Percentiles rank a stretch among this genome's conserved stretches.
Evolutionary conservation across 306 rosid species (phyloP).

Genomic region (Albizia julibrissin): DNA sequence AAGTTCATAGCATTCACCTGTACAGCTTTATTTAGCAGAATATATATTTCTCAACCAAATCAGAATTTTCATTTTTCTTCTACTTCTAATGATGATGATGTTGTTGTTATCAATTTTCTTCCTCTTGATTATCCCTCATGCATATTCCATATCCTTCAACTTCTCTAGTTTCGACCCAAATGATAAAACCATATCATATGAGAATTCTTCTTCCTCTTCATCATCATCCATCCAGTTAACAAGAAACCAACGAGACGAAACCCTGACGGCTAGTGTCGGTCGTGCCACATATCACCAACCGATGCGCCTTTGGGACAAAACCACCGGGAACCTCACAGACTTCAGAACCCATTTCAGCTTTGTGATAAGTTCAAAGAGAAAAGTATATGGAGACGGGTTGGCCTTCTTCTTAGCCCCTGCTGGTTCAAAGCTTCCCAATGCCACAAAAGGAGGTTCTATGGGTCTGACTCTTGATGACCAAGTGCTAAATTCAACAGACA

Average conservation of each 20-base stretch:
- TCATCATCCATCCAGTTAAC: conserved; percentile 29
- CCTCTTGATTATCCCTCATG: conserved; percentile 30
- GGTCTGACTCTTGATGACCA: background rate
- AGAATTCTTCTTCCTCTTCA: background rate
- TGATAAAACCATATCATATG: background rate
- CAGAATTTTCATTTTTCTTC: background rate
- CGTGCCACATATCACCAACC: background rate
- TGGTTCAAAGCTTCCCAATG: background rate
- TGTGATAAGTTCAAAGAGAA: background rate
- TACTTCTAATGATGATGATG: background rate
- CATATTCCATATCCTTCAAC: conserved; percentile 29
- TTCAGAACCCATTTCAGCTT: background rate
- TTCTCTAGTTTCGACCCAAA: conserved; percentile 26
- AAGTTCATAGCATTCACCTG: no score
- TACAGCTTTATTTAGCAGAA: background rate
- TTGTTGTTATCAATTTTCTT: background rate
- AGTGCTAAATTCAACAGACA: background rate
- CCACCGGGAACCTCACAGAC: background rate
- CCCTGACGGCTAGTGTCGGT: background rate
- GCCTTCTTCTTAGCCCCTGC: background rate
- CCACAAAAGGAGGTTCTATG: background rate
- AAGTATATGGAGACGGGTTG: conserved; percentile 30
- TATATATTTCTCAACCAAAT: background rate
- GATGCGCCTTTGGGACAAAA: background rate
- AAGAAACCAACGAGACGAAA: background rate